Conservation (phyloP, 331 rosid species). For the Quercus lobata region DNA sequence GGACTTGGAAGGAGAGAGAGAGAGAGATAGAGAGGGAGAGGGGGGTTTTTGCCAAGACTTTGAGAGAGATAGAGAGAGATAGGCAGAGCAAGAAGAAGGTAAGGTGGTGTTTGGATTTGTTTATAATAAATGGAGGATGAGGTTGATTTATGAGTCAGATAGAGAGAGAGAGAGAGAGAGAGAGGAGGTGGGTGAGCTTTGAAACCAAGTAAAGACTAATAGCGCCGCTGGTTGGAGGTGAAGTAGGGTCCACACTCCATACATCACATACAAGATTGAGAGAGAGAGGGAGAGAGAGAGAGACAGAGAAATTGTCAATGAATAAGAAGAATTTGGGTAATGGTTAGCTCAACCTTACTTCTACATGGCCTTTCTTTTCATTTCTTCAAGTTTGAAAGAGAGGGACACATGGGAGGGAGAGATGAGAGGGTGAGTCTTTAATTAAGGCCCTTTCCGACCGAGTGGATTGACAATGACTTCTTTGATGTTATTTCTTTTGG, state of each 20-base stretch:
- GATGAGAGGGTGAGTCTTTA: not conserved
- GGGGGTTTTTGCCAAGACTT: not conserved
- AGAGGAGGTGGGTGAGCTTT: conserved; percentile 67
- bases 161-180: not conserved
- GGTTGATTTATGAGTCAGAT: not conserved
- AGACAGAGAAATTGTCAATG: not conserved
- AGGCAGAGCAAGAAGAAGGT: not conserved
- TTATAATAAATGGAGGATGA: conserved; percentile 12
- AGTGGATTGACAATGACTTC: conserved; percentile 38
- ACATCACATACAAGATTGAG: conserved; percentile 23
- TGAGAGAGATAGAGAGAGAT: not conserved
- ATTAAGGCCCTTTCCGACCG: conserved; percentile 18
- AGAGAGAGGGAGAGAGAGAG: not conserved
- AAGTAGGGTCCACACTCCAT: conserved; percentile 41
- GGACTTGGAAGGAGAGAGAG: not conserved
- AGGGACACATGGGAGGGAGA: not conserved
- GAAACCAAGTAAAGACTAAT: conserved; percentile 74
- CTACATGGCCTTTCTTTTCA: conserved; percentile 29
- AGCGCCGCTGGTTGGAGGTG: conserved; percentile 71
- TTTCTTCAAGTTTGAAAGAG: not conserved
- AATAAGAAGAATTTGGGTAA: conserved; percentile 3
- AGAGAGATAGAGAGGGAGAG: not conserved
- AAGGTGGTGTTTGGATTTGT: conserved; percentile 22
- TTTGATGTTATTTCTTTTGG: conserved; percentile 44
- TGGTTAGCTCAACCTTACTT: conserved; percentile 30